Evolutionary conservation across 805 yeast genomes (phyloP), one percentile per base, ranked within the genome.

Genomic region (Metschnikowia chrysomelidarum): DNA sequence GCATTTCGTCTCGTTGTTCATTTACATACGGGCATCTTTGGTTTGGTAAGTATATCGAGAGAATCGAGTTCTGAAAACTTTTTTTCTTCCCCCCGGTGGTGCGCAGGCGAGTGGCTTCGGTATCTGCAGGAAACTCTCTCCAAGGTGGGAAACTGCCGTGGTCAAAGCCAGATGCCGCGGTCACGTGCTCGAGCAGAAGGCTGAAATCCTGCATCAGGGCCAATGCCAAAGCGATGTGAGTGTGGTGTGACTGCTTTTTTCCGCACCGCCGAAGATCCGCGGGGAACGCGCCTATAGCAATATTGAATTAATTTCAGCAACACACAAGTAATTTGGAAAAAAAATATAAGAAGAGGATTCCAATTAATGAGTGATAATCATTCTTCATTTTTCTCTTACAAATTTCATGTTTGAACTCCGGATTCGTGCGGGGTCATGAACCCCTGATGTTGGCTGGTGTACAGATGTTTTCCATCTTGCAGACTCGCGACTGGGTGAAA

Each of bases 1-100:
- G n/a, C n/a, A n/a, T n/a, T n/a, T n/a, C n/a, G n/a, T n/a, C n/a
- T n/a, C n/a, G n/a, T n/a, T n/a, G n/a, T n/a, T n/a, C n/a, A n/a
- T n/a, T 51, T 63, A 62, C 69, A 57, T 60, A 66, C 71, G 59
- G 70, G 70, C 71, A 65, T 65, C 67, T 38, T 59, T 50, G 47
- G 44, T 38, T 25, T 33, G 40, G 32, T 34, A 30, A 34, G 25
- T 24, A 20, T 31, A 32, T 32, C 24, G 30, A 27, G 42, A 34
- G 44, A 24, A 19, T 17, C 12, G 34, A 19, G 21, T 27, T 25
- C n/a, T 17, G 47, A 45, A 46, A 47, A 47, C 34, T 40, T 43
- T 47, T 46, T 47, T 32, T 27, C 26, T 15, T n/a, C 12, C 34
- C 34, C 28, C 23, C 31, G 24, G 23, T 38, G 30, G 32, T 18